These are phyloP conservation scores for Poterioochromonas sp. DNA, from an alignment of 352 stramenopile species.

Conservation along the genomic window DNA sequence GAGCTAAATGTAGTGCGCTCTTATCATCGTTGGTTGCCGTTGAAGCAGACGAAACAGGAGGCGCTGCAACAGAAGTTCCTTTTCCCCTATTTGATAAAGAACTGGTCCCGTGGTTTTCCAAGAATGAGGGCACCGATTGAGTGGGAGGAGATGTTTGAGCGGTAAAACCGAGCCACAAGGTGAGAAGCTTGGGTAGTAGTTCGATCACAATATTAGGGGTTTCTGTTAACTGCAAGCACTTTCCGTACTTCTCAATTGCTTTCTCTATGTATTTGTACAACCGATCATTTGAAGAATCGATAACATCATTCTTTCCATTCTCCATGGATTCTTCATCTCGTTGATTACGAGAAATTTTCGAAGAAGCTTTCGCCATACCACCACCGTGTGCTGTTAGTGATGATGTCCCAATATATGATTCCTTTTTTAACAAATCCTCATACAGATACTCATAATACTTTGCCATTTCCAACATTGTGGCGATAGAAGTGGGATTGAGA, in stretches of 20 bases:
- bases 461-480: not conserved
- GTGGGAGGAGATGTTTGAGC: not conserved
- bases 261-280: not conserved
- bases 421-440: not conserved
- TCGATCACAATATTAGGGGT: not conserved
- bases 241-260: not conserved
- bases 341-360: not conserved
- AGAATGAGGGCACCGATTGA: no score
- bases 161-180: conserved; percentile 1
- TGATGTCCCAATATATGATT: not conserved
- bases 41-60: no score
- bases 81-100: conserved; percentile 49
- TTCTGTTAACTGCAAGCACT: not conserved
- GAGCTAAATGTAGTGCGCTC: not conserved
- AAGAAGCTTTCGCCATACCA: not conserved
- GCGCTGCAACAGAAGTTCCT: conserved; percentile 44
- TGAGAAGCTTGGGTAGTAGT: not conserved
- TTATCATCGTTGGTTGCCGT: conserved; percentile 32
- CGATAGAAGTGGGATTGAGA: not conserved
- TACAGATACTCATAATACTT: conserved; percentile 19
- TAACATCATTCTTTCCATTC: no score
- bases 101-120: not conserved
- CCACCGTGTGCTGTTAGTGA: not conserved
- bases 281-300: no score
- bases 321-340: not conserved